Evolutionary conservation across 352 stramenopile species (phyloP).

Genomic region (Peronospora belbahrii): DNA sequence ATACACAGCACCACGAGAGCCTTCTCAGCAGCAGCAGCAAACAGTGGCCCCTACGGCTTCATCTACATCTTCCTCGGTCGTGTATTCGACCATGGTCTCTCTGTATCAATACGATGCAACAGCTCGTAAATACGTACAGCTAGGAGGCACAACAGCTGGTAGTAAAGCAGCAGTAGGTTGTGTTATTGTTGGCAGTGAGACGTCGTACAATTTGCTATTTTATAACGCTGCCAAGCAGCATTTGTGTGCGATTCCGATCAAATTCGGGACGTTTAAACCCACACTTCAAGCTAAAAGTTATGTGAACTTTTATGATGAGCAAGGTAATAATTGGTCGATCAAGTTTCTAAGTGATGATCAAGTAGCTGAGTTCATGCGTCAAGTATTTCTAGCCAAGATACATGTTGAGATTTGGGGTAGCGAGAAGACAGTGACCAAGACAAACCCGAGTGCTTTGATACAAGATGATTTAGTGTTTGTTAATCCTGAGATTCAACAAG

Average conservation of each 20-base stretch:
- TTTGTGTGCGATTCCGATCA: conserved; percentile 48
- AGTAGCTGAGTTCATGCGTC: conserved; percentile 55
- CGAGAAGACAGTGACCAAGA: conserved; percentile 50
- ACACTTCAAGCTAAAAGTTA: conserved; percentile 72
- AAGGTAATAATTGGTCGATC: conserved; percentile 63
- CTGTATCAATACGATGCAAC: conserved; percentile 66
- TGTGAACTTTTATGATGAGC: conserved; percentile 80
- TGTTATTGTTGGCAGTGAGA: conserved; percentile 58
- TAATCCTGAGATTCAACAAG: conserved; percentile 27
- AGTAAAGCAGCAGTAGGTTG: conserved; percentile 45
- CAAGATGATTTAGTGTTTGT: conserved; percentile 44
- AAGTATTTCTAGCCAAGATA: conserved; percentile 70
- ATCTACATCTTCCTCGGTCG: conserved; percentile 31
- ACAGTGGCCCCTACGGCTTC: conserved; percentile 13
- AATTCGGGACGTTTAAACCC: conserved; percentile 44
- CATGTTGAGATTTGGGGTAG: conserved; percentile 71
- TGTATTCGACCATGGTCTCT: conserved; percentile 60
- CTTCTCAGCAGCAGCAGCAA: conserved; percentile 26
- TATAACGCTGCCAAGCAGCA: conserved; percentile 69
- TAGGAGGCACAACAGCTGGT: conserved; percentile 28
- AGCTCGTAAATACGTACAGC: conserved; percentile 53
- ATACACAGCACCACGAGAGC: conserved; percentile 62
- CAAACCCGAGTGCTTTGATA: conserved; percentile 34
- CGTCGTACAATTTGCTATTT: conserved; percentile 64
- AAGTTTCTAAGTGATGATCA: conserved; percentile 60